Base-by-base conservation (phyloP, 139 green algal species). In the Tetradesmus lagerheimii region DNA sequence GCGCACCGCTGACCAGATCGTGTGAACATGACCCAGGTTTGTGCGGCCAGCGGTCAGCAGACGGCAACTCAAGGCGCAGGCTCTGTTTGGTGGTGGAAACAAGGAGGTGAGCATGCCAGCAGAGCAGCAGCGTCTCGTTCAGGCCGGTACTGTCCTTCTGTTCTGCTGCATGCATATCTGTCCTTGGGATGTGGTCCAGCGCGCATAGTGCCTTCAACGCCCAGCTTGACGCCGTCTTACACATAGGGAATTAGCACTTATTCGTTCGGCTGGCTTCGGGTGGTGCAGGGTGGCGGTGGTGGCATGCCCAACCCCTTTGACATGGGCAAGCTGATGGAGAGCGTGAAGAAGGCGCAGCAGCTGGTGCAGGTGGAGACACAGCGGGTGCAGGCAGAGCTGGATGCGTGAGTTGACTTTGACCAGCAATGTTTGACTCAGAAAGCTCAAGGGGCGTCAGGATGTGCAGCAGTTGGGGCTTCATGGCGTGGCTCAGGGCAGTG, bases 331-430 rank as follows among this genome's bases (percentile, higher is more conserved):
- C 86, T 98, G 34, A 98, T 98, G 96, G 96, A 97, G 88, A 96
- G 97, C 85, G 95, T 99, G 43, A 97, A 98, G 93, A 98, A 99
- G 91, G 97, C 97, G 16, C 97, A 99, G 93, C 85, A 94, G 85
- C 88, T 99, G 77, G 97, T 99, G 89, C 97, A 99, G 93, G 94
- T 96, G 53, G 97, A 99, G 93, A 97, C 97, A 23, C 93, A 96
- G 31, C 95, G 96, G 71, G 95, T 99, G 53, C 97, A 99, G 93
- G 86, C 95, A 76, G 97, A 99, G 90, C 94, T 99, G 23, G 95
- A 97, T 31, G 91, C 80, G 95, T 98, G 91, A 93, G 92, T 91
- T 25, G 1, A 23, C 23, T 50, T 71, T 4, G 3, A 18, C 8
- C 20, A 84, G 14, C 18, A 85, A 16, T 25, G 1, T 1, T 67